A percentile compares a stretch with the other conserved stretches of the same genome.
Evolutionary conservation across 768 basidiomycete species (phyloP).

Genomic region (Tulasnella sp.): DNA sequence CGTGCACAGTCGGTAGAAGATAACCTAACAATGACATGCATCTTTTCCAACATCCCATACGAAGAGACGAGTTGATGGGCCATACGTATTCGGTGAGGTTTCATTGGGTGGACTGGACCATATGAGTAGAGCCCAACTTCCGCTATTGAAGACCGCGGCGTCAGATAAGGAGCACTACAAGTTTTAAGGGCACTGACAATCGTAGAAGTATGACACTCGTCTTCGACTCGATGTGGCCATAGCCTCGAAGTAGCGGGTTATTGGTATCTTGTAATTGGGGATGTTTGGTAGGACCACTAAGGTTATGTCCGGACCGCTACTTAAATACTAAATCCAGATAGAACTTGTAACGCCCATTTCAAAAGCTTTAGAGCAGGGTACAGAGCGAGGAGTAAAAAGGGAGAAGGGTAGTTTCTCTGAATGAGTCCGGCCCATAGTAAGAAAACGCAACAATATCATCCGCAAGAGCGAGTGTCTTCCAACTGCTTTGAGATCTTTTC

Average conservation of each 20-base stretch:
- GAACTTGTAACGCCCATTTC: too few relatives aligned
- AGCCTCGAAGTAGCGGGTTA: too few relatives aligned
- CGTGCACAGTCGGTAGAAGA: background rate
- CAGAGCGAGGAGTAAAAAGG: too few relatives aligned
- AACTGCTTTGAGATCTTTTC: too few relatives aligned
- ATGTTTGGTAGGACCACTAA: background rate
- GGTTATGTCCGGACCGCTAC: too few relatives aligned
- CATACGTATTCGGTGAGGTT: slow-evolving; percentile 89
- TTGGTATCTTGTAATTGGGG: too few relatives aligned
- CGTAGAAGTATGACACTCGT: slow-evolving; percentile 71
- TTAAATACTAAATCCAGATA: too few relatives aligned
- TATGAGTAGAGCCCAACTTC: slow-evolving; percentile 72
- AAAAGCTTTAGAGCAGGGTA: too few relatives aligned
- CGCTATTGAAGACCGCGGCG: slow-evolving; percentile 30
- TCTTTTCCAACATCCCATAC: slow-evolving; percentile 88
- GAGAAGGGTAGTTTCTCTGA: too few relatives aligned
- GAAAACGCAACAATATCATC: too few relatives aligned
- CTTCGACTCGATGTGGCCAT: slow-evolving; percentile 10
- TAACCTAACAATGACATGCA: slow-evolving; percentile 74
- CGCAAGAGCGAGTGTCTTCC: too few relatives aligned
- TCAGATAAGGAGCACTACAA: background rate
- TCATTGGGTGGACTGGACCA: slow-evolving; percentile 87
- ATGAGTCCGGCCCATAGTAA: too few relatives aligned
- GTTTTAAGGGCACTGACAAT: slow-evolving; percentile 35
- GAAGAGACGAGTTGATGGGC: slow-evolving; percentile 85